Percentiles rank a stretch among this genome's conserved stretches.
phyloP scores from a whole-genome alignment of 306 rosid species.

The Glycine latifolia region DNA sequence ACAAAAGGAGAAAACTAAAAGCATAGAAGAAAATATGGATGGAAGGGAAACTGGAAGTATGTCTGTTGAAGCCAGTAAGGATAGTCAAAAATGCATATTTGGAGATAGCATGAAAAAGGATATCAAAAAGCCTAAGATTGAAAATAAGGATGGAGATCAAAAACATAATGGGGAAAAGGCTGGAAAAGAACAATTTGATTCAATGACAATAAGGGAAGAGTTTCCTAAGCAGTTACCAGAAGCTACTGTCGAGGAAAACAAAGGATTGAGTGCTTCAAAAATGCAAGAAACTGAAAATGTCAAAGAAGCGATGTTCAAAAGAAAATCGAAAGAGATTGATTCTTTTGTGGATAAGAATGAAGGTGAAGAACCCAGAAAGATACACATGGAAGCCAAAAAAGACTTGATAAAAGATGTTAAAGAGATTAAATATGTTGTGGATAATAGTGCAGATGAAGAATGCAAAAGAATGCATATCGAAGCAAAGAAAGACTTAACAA shows the following conservation, averaged over 20 bases:
- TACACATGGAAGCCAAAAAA: neutral
- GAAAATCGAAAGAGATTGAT: neutral
- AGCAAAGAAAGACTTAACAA: neutral
- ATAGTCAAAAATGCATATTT: neutral
- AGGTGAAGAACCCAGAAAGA: slow-evolving; percentile 15
- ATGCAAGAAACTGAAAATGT: slow-evolving; percentile 24
- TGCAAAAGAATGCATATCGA: neutral
- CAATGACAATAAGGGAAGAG: slow-evolving; percentile 12
- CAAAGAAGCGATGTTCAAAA: slow-evolving; percentile 5
- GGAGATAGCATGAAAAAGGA: slow-evolving; percentile 9
- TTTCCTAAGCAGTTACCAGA: slow-evolving; percentile 28
- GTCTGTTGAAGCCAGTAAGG: neutral
- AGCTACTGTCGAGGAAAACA: neutral
- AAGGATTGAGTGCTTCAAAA: neutral
- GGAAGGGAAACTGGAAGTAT: slow-evolving; percentile 35
- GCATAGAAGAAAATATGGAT: slow-evolving; percentile 5
- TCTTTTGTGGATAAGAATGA: neutral
- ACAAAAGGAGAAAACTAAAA: slow-evolving; percentile 33
- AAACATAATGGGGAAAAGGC: neutral
- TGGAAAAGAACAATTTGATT: slow-evolving; percentile 31
- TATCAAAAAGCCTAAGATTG: slow-evolving; percentile 9
- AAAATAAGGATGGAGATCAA: slow-evolving; percentile 10
- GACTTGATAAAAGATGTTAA: neutral
- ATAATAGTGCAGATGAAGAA: neutral
- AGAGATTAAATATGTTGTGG: neutral